phyloP scores from a whole-genome alignment of 306 rosid species.

The Gynostemma pentaphyllum region DNA sequence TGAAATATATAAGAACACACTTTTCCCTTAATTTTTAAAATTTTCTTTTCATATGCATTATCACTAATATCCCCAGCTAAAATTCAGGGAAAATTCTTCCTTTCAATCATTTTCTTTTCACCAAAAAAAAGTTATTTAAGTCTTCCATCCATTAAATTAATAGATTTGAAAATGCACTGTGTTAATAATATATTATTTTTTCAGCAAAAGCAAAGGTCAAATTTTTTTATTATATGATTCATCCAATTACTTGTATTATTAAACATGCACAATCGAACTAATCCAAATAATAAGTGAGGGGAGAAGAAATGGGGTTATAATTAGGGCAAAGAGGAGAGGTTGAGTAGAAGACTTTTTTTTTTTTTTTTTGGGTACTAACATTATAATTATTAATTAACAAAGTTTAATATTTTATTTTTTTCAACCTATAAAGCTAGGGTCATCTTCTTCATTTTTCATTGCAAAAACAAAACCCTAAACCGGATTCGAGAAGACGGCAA shows the following conservation, averaged over 20 bases:
- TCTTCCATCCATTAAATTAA: constrained; percentile 13
- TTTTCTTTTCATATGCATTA: too few relatives aligned
- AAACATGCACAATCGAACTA: constrained; percentile 46
- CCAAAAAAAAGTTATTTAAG: too few relatives aligned
- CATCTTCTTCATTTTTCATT: constrained; percentile 36
- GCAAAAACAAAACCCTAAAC: constrained; percentile 41
- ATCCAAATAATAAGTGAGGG: constrained; percentile 57
- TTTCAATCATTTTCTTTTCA: too few relatives aligned
- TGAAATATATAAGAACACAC: too few relatives aligned
- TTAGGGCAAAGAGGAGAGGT: constrained; percentile 11
- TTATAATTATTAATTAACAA: too few relatives aligned
- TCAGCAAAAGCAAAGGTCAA: background rate
- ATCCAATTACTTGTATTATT: constrained; percentile 58
- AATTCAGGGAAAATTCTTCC: too few relatives aligned
- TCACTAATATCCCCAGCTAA: too few relatives aligned
- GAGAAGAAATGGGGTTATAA: constrained; percentile 18
- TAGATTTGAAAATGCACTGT: constrained; percentile 15
- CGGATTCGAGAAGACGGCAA: constrained; percentile 1
- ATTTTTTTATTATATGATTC: constrained; percentile 17
- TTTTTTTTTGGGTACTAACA: too few relatives aligned
- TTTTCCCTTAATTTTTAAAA: too few relatives aligned
- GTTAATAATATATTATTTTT: background rate
- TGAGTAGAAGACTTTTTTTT: constrained; percentile 25
- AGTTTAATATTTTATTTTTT: too few relatives aligned
- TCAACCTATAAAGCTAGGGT: constrained; percentile 53